phyloP scores from a whole-genome alignment of 2,329 filamentous ascomycete genomes.

The Harringtonia aguacate region DNA sequence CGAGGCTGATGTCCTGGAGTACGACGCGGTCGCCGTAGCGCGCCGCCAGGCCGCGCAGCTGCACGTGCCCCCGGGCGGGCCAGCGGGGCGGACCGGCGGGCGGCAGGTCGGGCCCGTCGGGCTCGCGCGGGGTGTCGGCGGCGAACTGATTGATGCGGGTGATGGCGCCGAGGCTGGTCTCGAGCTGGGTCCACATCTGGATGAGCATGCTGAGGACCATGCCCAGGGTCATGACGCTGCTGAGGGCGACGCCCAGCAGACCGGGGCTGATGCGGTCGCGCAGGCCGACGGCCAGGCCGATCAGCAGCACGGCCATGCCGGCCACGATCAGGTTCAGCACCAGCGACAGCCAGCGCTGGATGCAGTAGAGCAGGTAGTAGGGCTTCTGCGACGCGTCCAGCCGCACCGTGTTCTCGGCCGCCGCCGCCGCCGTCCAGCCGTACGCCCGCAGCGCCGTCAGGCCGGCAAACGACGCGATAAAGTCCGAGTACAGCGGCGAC shows the following conservation, averaged over 20 bases:
- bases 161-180: slow-evolving; percentile 16
- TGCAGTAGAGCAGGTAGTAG: slow-evolving; percentile 43
- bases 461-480: slow-evolving; percentile 35
- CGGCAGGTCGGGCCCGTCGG: slow-evolving; percentile 2
- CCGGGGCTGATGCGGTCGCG: slow-evolving; percentile 17
- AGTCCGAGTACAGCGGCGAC: slow-evolving; percentile 30
- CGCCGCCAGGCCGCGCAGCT: slow-evolving; percentile 1
- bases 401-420: slow-evolving; percentile 31
- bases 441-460: slow-evolving; percentile 41
- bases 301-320: slow-evolving; percentile 21
- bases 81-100: slow-evolving; percentile 2
- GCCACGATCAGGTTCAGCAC: slow-evolving; percentile 26
- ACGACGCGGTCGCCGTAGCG: slow-evolving; percentile 4
- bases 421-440: slow-evolving; percentile 33
- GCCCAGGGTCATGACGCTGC: slow-evolving; percentile 16
- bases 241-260: slow-evolving; percentile 19
- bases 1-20: slow-evolving; percentile 16
- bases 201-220: slow-evolving; percentile 12
- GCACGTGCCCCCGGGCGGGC: slow-evolving; percentile 1
- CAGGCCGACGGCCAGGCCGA: slow-evolving; percentile 21
- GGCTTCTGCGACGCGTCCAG: slow-evolving; percentile 44
- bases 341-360: slow-evolving; percentile 42
- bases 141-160: slow-evolving; percentile 10
- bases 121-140: slow-evolving; percentile 2
- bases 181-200: slow-evolving; percentile 15